Conservation (phyloP, 768 basidiomycete species). For the Pulveroboletus ravenelii region DNA sequence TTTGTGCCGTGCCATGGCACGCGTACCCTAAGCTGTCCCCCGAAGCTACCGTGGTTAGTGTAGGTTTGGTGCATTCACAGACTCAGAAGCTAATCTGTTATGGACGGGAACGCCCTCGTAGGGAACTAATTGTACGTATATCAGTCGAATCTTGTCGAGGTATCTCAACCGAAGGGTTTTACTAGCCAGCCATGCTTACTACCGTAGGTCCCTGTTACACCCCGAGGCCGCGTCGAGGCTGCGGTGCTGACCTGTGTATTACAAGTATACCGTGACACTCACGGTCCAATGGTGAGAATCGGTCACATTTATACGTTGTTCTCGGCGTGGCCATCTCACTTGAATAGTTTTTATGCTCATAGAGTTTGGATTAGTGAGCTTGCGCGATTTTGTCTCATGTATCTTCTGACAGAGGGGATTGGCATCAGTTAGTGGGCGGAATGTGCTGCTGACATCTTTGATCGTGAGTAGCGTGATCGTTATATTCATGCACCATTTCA, state of each 20-base stretch:
- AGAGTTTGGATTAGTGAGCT: conserved; percentile 14
- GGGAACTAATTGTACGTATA: conserved; percentile 4
- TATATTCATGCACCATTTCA: neutral
- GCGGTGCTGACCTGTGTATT: neutral
- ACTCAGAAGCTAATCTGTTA: neutral
- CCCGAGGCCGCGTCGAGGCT: no score
- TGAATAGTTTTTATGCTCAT: conserved; percentile 11
- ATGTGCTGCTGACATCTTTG: conserved; percentile 1
- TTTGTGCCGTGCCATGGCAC: conserved; percentile 1
- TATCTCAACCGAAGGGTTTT: neutral
- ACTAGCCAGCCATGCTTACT: neutral
- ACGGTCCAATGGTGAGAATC: conserved; percentile 11
- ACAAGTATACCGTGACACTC: conserved; percentile 1
- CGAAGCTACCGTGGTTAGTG: conserved; percentile 1
- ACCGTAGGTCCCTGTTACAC: neutral
- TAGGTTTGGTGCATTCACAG: neutral
- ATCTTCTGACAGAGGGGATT: neutral
- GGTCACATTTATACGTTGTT: neutral
- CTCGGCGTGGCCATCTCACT: neutral
- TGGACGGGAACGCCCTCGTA: neutral
- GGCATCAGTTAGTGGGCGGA: conserved; percentile 4
- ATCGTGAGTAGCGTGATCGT: neutral
- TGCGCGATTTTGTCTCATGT: neutral
- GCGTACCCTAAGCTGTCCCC: neutral
- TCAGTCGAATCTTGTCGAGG: neutral